Evolutionary conservation across 805 yeast genomes (phyloP), one percentile per base, ranked within the genome.

Genomic region (Candida ascalaphidarum): DNA sequence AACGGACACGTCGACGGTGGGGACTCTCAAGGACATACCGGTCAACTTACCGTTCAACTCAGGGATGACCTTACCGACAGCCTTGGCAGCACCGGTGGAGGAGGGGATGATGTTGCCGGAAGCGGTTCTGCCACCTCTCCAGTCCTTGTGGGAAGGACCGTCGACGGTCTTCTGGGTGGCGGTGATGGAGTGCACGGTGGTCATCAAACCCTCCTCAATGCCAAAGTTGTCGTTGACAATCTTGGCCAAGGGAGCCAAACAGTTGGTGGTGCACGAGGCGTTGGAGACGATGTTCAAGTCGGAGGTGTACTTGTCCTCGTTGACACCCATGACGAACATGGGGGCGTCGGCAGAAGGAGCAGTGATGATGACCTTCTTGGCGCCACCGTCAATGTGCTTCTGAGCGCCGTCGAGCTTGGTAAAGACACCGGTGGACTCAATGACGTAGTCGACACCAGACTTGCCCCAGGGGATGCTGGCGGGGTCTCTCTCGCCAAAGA

Each of bases 51-150:
- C 95, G 67, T 80, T 78, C 52, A 85, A 74, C 52, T 71, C 79
- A 44, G 95, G 95, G 52, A 85, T 79, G 50, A 85, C 95, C 76
- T 83, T 83, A 62, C 95, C 95, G 50, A 85, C 95, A 44, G 95
- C 95, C 79, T 85, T 85, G 55, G 95, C 95, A 52, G 95, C 95
- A 77, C 95, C 95, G 41, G 95, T 85, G 40, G 95, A 81, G 22
- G 94, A 83, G 55, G 95, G 95, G 48, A 85, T 85, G 62, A 85
- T 82, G 81, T 85, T 85, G 58, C 88, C 94, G 39, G 89, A 80
- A 58, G 95, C 95, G 49, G 95, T 81, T 72, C 95, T 81, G 63
- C 95, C 95, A 61, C 95, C 95, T 77, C 95, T 81, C 95, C 95
- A 85, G 74, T 85, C 95, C 76, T 85, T 85, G 76, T 79, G 85